phyloP scores from a whole-genome alignment of 1,284 basidiomycete species.

The Cystobasidium slooffiae region DNA sequence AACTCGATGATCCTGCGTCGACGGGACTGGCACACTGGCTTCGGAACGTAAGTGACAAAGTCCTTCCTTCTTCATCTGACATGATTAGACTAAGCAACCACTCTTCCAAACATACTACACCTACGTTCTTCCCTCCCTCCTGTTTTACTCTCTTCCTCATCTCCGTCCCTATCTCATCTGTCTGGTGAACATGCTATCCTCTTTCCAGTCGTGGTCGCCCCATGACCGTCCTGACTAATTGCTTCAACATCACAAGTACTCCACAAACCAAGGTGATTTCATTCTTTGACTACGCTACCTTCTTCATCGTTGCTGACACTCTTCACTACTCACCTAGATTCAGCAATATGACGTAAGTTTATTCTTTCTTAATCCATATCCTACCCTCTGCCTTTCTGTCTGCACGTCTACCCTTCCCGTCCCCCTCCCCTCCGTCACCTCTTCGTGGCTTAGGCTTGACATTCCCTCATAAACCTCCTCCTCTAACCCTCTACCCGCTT shows the following conservation, averaged over 20 bases:
- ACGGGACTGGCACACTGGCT: not conserved
- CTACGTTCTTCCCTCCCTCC: too few species aligned
- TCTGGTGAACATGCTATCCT: not conserved
- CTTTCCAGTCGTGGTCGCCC: conserved; percentile 1
- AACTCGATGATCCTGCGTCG: not conserved
- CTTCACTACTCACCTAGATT: not conserved
- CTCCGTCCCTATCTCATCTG: not conserved
- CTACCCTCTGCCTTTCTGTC: not conserved
- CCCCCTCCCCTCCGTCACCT: too few species aligned
- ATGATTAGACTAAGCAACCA: too few species aligned
- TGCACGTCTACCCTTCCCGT: not conserved
- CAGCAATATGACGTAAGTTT: conserved; percentile 38
- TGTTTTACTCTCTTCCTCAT: too few species aligned
- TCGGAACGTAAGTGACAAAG: conserved; percentile 1
- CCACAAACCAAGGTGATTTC: conserved; percentile 19
- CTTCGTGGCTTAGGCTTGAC: too few species aligned
- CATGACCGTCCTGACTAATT: conserved; percentile 24
- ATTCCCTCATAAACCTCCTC: too few species aligned
- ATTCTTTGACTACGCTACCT: not conserved
- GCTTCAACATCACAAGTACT: conserved; percentile 26
- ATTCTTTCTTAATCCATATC: not conserved
- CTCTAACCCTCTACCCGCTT: too few species aligned
- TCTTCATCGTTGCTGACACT: not conserved
- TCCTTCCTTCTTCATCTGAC: not conserved
- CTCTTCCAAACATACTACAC: too few species aligned